Evolutionary conservation across 768 basidiomycete genomes (phyloP).

Genomic region (Suillus subluteus): DNA sequence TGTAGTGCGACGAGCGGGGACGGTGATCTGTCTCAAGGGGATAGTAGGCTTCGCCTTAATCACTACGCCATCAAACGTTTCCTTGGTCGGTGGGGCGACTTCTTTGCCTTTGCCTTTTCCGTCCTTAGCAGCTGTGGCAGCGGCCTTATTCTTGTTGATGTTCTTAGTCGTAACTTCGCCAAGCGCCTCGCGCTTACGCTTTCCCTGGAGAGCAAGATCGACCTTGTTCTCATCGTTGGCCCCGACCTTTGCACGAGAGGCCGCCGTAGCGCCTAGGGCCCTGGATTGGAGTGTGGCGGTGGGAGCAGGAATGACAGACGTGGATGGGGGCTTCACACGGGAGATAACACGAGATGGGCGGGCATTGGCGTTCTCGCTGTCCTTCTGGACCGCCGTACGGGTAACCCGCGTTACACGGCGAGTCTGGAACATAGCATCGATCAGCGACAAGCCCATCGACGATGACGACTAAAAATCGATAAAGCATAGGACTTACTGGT

Average conservation of each 20-base stretch:
- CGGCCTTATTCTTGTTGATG: constrained; percentile 40
- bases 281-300: constrained; percentile 43
- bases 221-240: constrained; percentile 42
- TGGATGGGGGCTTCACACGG: constrained; percentile 60
- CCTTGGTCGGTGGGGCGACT: constrained; percentile 40
- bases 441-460: not conserved
- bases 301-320: constrained; percentile 32
- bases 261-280: constrained; percentile 44
- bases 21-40: constrained; percentile 52
- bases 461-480: not conserved
- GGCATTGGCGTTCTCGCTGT: constrained; percentile 73
- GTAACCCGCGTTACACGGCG: constrained; percentile 66
- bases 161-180: constrained; percentile 71
- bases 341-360: constrained; percentile 61
- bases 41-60: constrained; percentile 51
- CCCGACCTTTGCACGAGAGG: constrained; percentile 37
- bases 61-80: constrained; percentile 66
- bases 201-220: constrained; percentile 55
- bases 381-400: constrained; percentile 55
- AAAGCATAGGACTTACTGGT: constrained; percentile 40
- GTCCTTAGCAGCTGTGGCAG: constrained; percentile 41
- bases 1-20: constrained; percentile 41
- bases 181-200: constrained; percentile 77
- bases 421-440: constrained; percentile 44
- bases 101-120: constrained; percentile 61